Evolutionary conservation across 2,329 filamentous ascomycete species (phyloP).

Genomic region (Calonectria pteridis): DNA sequence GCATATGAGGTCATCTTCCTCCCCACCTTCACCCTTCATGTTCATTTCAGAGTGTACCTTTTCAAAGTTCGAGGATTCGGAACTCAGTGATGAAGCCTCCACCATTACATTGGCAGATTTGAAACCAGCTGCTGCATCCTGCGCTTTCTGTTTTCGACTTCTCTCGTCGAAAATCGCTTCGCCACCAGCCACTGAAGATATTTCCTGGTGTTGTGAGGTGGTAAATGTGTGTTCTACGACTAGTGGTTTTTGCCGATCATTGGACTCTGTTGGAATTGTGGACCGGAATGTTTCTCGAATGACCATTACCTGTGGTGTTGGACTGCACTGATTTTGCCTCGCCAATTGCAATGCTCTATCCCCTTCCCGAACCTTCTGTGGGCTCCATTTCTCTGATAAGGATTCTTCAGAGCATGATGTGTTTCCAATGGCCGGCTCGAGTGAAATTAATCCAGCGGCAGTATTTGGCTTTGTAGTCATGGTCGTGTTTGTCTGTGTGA

Average conservation of each 20-base stretch:
- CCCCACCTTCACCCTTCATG: neutral
- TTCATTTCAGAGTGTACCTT: neutral
- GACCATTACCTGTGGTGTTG: neutral
- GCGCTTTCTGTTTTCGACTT: neutral
- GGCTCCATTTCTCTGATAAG: constrained; percentile 35
- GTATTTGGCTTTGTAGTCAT: neutral
- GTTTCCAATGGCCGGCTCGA: neutral
- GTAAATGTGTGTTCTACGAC: constrained; percentile 5
- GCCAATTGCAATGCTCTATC: constrained; percentile 20
- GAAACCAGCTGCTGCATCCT: neutral
- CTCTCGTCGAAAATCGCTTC: neutral
- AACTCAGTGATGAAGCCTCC: neutral
- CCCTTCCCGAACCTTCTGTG: constrained; percentile 24
- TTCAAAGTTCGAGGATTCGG: neutral
- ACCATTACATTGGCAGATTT: neutral
- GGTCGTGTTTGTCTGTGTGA: neutral
- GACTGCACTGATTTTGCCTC: neutral
- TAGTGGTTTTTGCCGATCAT: neutral
- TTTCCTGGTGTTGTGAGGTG: neutral
- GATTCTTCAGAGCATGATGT: constrained; percentile 12
- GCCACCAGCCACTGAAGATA: neutral
- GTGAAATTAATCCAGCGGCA: neutral
- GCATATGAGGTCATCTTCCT: neutral
- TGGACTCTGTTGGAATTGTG: neutral
- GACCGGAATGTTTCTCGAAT: constrained; percentile 1